Evolutionary conservation across 106 monocot species (phyloP).

Genomic region (Chionographis japonica): DNA sequence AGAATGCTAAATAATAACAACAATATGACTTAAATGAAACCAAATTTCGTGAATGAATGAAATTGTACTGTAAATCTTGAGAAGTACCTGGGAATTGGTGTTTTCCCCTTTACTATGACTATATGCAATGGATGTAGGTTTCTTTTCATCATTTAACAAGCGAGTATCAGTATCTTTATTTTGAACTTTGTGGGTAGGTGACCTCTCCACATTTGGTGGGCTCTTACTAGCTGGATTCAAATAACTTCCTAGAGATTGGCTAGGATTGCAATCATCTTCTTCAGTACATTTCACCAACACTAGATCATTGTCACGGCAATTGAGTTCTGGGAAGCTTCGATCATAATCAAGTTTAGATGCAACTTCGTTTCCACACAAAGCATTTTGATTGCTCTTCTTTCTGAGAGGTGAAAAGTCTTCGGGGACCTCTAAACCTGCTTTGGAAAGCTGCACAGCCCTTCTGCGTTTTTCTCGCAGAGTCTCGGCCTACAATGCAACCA

Average conservation of each 20-base stretch:
- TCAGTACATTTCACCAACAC: slow-evolving; percentile 4
- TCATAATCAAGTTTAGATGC: neutral
- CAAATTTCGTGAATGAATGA: neutral
- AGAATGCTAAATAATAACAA: too few relatives aligned
- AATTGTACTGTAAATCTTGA: neutral
- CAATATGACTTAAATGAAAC: neutral
- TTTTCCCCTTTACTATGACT: slow-evolving; percentile 6
- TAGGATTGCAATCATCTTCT: neutral
- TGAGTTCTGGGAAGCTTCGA: slow-evolving; percentile 1
- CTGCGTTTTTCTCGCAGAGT: slow-evolving; percentile 65
- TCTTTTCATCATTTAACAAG: slow-evolving; percentile 1
- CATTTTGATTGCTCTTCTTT: slow-evolving; percentile 11
- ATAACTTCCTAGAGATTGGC: neutral
- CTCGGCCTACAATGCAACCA: slow-evolving; percentile 37
- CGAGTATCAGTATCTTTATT: neutral
- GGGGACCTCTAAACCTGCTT: slow-evolving; percentile 71
- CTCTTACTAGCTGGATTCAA: neutral
- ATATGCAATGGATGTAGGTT: slow-evolving; percentile 1
- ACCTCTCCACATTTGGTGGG: neutral
- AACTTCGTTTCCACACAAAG: slow-evolving; percentile 12
- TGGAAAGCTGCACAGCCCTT: slow-evolving; percentile 63
- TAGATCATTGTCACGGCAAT: neutral
- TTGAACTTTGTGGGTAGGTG: neutral
- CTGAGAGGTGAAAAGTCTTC: slow-evolving; percentile 42
- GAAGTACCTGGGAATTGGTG: slow-evolving; percentile 10